Evolutionary conservation across 805 yeast genomes (phyloP), one percentile per base, ranked within the genome.

Genomic region (Nakazawaea siamensis): DNA sequence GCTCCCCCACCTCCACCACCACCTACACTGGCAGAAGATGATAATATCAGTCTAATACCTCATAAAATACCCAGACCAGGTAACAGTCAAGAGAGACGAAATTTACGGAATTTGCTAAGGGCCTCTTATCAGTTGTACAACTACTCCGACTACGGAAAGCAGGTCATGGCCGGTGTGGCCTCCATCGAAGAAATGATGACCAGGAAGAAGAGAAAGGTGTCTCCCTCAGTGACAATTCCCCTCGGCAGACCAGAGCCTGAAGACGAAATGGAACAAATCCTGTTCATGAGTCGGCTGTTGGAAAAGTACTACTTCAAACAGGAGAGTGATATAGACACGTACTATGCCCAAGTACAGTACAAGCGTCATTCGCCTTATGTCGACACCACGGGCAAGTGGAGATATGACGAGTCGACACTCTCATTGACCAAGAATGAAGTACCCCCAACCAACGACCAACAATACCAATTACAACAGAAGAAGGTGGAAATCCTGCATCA

Each of bases 171-270:
- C n/a, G n/a, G n/a, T n/a, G n/a, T n/a, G n/a, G n/a, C n/a, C n/a
- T n/a, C n/a, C n/a, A n/a, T n/a, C n/a, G n/a, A n/a, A n/a, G n/a
- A n/a, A n/a, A n/a, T n/a, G n/a, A n/a, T n/a, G n/a, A n/a, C n/a
- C n/a, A n/a, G n/a, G n/a, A n/a, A n/a, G n/a, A n/a, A n/a, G n/a
- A n/a, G n/a, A n/a, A n/a, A n/a, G n/a, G n/a, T n/a, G n/a, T n/a
- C n/a, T n/a, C n/a, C n/a, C n/a, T n/a, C n/a, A n/a, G n/a, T n/a
- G n/a, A n/a, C n/a, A n/a, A n/a, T n/a, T n/a, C n/a, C n/a, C n/a
- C n/a, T n/a, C n/a, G n/a, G n/a, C n/a, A n/a, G n/a, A 13, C 21
- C 35, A 17, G 35, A 36, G 10, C n/a, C 31, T 12, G 39, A 37
- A 24, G 36, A 31, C 4, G 33, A 37, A 19, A 15, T 37, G n/a